Evolutionary conservation across 441 rosid genomes (phyloP), one percentile per base, ranked within the genome.

Genomic region (Croton laevigatus): DNA sequence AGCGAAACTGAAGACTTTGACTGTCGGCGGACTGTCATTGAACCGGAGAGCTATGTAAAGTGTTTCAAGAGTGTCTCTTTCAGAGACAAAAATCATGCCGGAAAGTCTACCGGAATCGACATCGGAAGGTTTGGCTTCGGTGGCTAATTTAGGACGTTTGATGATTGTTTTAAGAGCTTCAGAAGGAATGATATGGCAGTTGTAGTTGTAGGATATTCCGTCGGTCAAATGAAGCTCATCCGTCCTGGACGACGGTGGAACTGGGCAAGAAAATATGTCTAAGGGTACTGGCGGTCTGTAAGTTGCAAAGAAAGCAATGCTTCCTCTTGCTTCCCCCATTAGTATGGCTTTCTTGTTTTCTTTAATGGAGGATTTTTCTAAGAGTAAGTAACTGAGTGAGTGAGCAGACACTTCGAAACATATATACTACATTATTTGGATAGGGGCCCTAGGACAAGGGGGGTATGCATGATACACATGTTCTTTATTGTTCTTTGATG

Each of bases 281-380:
- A 62, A 37, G 1, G 52, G 52, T n/a, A 20, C 52, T 4, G 53
- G 66, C 1, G 66, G 66, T 6, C 52, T 62, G 11, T 62, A 62
- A 17, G 66, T 62, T 12, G 66, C 34, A 23, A 62, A 62, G 53
- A 62, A 62, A n/a, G 66, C 66, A 42, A 62, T 62, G 66, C 52
- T 62, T 0, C 66, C 66, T 22, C 66, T 62, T 3, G 19, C 13
- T 10, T 62, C 66, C 10, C 13, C 52, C 51, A 62, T 62, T 48
- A 17, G 10, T 59, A 1, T 5, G 8, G 13, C 17, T 23, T 11
- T 16, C 58, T n/a, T 7, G 32, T 27, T 27, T 27, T 27, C 32
- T 53, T 7, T 53, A 42, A 6, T 42, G 11, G 46, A 42, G 9
- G 3, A 42, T 42, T 42, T 42, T 42, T 42, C 2, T 27, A 27